A percentile compares a stretch with the other conserved stretches of the same genome.
phyloP scores from a whole-genome alignment of 495 filamentous ascomycete genomes.

The Platismatia glauca region DNA sequence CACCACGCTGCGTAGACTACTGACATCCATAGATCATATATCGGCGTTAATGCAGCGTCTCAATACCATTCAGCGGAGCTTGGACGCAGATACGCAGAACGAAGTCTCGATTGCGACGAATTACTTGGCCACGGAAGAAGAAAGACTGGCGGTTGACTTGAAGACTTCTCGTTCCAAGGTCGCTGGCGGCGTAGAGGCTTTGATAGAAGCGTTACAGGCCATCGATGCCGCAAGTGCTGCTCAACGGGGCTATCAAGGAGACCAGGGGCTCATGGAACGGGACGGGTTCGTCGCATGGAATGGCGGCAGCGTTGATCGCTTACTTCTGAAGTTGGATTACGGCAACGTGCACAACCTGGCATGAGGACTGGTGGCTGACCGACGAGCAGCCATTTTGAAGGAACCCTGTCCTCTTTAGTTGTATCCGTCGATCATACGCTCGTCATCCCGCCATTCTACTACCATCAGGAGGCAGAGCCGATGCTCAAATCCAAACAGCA shows the following conservation, averaged over 20 bases:
- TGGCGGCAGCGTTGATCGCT: slow-evolving; percentile 63
- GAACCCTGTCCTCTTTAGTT: background rate
- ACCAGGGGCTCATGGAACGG: slow-evolving; percentile 23
- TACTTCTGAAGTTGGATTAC: slow-evolving; percentile 85
- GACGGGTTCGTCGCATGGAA: slow-evolving; percentile 47
- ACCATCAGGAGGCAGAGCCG: background rate
- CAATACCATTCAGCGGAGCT: slow-evolving; percentile 58
- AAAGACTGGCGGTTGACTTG: slow-evolving; percentile 51
- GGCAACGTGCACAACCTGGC: slow-evolving; percentile 30
- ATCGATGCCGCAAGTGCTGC: slow-evolving; percentile 46
- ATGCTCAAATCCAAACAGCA: background rate
- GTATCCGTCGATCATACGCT: background rate
- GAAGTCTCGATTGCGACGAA: slow-evolving; percentile 38
- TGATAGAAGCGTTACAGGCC: slow-evolving; percentile 31
- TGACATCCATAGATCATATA: slow-evolving; percentile 66
- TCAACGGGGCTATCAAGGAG: slow-evolving; percentile 30
- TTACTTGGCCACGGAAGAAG: slow-evolving; percentile 60
- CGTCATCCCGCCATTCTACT: background rate
- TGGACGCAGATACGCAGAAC: slow-evolving; percentile 54
- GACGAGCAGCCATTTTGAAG: background rate
- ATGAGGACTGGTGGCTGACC: background rate
- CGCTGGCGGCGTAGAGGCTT: slow-evolving; percentile 27
- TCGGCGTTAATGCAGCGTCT: slow-evolving; percentile 65
- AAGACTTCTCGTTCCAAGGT: slow-evolving; percentile 42
- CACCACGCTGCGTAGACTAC: slow-evolving; percentile 55